phyloP scores from a whole-genome alignment of 345 rosid species.

The Pistacia integerrima region DNA sequence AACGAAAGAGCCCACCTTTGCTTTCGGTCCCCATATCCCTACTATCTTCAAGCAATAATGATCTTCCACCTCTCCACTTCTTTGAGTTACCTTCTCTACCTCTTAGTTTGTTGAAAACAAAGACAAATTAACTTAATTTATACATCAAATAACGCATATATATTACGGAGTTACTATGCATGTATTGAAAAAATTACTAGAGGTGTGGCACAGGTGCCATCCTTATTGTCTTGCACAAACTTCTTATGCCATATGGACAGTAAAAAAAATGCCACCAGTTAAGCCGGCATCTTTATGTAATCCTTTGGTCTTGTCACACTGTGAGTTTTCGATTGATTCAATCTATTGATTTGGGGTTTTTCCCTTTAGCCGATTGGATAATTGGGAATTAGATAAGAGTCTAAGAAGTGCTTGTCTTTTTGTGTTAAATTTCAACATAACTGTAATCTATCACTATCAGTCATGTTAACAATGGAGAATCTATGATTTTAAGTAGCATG shows the following conservation, averaged over 20 bases:
- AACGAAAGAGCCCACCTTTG: conserved; percentile 39
- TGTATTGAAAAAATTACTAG: neutral
- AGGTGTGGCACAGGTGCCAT: too few relatives aligned
- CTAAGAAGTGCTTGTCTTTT: too few relatives aligned
- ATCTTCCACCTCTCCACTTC: neutral
- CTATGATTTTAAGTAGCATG: neutral
- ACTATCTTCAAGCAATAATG: neutral
- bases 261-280: neutral
- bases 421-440: too few relatives aligned
- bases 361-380: too few relatives aligned
- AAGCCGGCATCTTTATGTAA: too few relatives aligned
- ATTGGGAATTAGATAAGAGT: too few relatives aligned
- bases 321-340: too few relatives aligned
- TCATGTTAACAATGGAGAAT: neutral
- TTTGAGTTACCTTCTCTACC: neutral
- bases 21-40: conserved; percentile 24
- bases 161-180: neutral
- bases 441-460: too few relatives aligned
- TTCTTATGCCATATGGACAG: neutral
- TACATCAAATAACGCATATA: neutral
- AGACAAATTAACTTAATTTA: neutral
- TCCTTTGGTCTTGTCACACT: too few relatives aligned
- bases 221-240: neutral
- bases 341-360: too few relatives aligned
- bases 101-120: neutral